Percentiles rank a stretch among this genome's conserved stretches.
phyloP scores from a whole-genome alignment of 768 basidiomycete genomes.

The Rickenella mellea region DNA sequence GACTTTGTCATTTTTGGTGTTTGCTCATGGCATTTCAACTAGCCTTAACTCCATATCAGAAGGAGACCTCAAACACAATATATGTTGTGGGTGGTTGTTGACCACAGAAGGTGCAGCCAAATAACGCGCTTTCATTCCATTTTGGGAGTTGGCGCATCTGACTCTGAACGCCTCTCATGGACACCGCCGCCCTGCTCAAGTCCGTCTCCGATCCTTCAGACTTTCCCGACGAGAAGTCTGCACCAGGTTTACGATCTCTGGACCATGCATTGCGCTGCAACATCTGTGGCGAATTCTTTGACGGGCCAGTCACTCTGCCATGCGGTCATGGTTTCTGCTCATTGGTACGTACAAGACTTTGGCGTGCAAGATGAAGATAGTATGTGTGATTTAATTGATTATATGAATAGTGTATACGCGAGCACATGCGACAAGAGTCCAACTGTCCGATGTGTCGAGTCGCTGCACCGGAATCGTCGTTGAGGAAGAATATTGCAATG shows the following conservation, averaged over 20 bases:
- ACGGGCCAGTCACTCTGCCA: constrained; percentile 59
- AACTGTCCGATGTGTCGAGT: constrained; percentile 66
- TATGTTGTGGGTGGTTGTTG: too few relatives aligned
- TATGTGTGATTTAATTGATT: neutral
- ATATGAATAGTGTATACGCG: constrained; percentile 56
- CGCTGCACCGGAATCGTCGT: constrained; percentile 43
- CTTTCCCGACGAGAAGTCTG: constrained; percentile 37
- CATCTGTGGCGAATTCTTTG: constrained; percentile 69
- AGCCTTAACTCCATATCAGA: too few relatives aligned
- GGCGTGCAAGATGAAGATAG: neutral
- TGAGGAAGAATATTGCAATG: constrained; percentile 59
- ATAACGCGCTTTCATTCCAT: too few relatives aligned
- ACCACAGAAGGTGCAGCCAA: too few relatives aligned
- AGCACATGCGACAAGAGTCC: constrained; percentile 43
- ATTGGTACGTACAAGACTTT: constrained; percentile 44
- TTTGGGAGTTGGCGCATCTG: too few relatives aligned
- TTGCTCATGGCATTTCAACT: too few relatives aligned
- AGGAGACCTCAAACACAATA: too few relatives aligned
- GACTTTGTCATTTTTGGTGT: too few relatives aligned
- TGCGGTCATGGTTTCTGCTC: constrained; percentile 86
- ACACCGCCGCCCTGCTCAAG: too few relatives aligned
- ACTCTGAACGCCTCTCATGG: too few relatives aligned
- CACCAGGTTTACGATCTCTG: constrained; percentile 49
- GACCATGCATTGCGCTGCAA: constrained; percentile 63
- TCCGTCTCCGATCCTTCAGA: constrained; percentile 56